Conservation (phyloP, 495 filamentous ascomycete species). For the Penicillium diatomitis region DNA sequence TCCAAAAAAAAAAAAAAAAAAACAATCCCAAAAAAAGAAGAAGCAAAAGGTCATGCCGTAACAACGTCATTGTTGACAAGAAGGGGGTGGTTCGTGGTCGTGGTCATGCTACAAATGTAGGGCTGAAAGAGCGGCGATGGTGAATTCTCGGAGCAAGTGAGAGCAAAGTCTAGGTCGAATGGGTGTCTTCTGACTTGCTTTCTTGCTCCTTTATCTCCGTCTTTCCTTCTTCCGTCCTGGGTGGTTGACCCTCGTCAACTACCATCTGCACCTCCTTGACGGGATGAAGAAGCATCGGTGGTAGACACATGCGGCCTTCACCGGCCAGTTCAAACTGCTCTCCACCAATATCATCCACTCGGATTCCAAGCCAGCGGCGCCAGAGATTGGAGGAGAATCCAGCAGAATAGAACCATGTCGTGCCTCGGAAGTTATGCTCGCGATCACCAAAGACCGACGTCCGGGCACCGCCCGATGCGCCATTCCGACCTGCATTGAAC, state of each 20-base stretch:
- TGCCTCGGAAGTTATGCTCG: conserved; percentile 82
- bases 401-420: conserved; percentile 93
- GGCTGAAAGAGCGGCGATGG: neutral
- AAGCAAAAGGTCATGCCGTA: too few species aligned
- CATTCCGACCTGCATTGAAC: conserved; percentile 79
- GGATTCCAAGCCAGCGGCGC: conserved; percentile 76
- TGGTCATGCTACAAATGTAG: too few species aligned
- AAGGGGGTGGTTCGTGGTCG: too few species aligned
- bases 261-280: conserved; percentile 79
- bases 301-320: conserved; percentile 90
- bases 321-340: conserved; percentile 68
- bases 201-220: neutral
- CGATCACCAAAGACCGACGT: conserved; percentile 72
- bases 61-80: too few species aligned
- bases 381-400: conserved; percentile 77
- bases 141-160: too few species aligned
- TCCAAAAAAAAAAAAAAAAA: too few species aligned
- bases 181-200: neutral
- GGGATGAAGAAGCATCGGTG: conserved; percentile 86
- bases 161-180: neutral
- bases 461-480: conserved; percentile 62
- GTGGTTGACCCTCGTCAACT: conserved; percentile 44
- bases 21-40: too few species aligned
- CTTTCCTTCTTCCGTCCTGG: conserved; percentile 12
- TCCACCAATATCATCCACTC: conserved; percentile 77